phyloP scores from a whole-genome alignment of 441 rosid species.

The Codiaeum variegatum region DNA sequence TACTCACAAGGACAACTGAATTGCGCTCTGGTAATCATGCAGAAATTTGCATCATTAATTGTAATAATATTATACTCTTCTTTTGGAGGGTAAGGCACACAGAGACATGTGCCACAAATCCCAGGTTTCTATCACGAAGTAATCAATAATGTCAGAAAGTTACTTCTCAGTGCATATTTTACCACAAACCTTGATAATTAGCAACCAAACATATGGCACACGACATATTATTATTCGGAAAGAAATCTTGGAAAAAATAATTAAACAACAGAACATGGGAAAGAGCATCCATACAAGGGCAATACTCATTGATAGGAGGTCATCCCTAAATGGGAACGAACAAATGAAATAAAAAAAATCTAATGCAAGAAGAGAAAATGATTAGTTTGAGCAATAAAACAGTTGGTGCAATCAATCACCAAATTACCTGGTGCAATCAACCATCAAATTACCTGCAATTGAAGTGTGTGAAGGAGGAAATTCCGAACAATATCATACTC shows the following conservation, averaged over 20 bases:
- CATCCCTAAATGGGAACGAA: background rate
- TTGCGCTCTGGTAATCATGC: background rate
- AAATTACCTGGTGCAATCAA: slow-evolving; percentile 47
- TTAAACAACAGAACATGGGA: background rate
- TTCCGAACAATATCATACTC: slow-evolving; percentile 89
- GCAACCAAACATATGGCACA: background rate
- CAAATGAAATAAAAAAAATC: background rate
- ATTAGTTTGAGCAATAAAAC: background rate
- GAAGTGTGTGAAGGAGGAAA: slow-evolving; percentile 89
- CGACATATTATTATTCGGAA: background rate
- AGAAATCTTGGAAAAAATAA: background rate
- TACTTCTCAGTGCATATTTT: background rate
- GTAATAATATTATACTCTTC: background rate
- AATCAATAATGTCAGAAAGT: background rate
- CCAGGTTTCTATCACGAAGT: background rate
- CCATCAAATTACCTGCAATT: slow-evolving; percentile 61
- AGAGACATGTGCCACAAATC: background rate
- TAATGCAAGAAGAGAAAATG: background rate
- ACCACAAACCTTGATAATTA: slow-evolving; percentile 8
- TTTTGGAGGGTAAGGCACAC: background rate
- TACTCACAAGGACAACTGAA: slow-evolving; percentile 5
- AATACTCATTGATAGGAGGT: background rate
- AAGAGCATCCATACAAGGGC: background rate
- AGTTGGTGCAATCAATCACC: background rate
- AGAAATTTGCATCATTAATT: background rate